Evolutionary conservation across 75 land plant genomes (phyloP), one percentile per base, ranked within the genome.

Genomic region (Selaginella tamariscina): DNA sequence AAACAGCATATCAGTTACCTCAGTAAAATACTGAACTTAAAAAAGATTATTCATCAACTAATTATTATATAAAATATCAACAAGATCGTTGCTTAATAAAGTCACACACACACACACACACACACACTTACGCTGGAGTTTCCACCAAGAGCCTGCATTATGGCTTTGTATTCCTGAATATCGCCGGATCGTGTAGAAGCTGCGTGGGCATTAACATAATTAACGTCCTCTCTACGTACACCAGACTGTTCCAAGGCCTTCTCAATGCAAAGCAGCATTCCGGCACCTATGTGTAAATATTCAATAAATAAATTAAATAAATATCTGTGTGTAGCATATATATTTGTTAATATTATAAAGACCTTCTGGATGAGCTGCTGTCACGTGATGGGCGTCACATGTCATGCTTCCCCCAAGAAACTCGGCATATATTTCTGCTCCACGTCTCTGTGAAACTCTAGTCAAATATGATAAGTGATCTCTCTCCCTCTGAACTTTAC

Each of bases 141-240:
- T 8, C 23, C 27, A n/a, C 62, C 62, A 59, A 59, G 26, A 21
- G 24, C 2, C 26, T 59, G 23, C 62, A 59, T 59, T 59, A 59
- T 59, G 23, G 62, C 62, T 59, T 59, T 59, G 62, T 59, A 59
- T 23, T 59, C 62, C 21, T 59, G 62, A 59, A 59, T n/a, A 59
- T 59, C 62, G 2, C 62, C 62, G 21, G 62, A 21, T n/a, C 62
- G 5, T 39, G 62, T 59, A 5, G 62, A 59, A 2, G 62, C 26
- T 5, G 62, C 62, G 21, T 59, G 62, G 8, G 62, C 62, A 59
- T 59, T 59, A 59, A 59, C 62, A 59, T 59, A 59, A n/a, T 59
- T 59, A n/a, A 59, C 62, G 8, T 59, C 62, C 8, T 59, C 27
- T 9, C 62, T 8, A 2, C 26, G 8, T n/a, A 59, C 26, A 8